Evolutionary conservation across 768 basidiomycete genomes (phyloP).

Genomic region (Lyophyllum atratum): DNA sequence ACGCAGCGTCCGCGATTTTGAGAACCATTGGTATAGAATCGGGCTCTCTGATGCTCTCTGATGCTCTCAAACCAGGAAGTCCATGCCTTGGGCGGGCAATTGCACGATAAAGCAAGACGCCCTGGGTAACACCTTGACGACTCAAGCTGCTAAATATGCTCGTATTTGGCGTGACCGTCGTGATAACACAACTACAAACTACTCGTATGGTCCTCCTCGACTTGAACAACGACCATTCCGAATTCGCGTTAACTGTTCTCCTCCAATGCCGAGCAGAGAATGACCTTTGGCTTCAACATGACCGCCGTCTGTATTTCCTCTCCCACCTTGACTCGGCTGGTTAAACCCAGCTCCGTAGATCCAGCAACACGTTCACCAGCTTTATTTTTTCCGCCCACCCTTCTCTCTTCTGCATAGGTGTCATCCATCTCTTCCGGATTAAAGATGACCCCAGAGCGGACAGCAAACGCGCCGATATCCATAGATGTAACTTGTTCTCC

Average conservation of each 20-base stretch:
- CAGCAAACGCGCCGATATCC: constrained; percentile 3
- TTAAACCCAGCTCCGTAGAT: constrained; percentile 21
- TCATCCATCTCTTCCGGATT: constrained; percentile 15
- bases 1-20: constrained; percentile 41
- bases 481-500: constrained; percentile 15
- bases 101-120: too few relatives aligned
- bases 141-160: background rate
- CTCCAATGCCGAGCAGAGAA: constrained; percentile 15
- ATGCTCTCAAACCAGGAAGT: background rate
- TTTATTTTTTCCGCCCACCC: background rate
- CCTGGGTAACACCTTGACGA: too few relatives aligned
- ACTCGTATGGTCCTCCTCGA: too few relatives aligned
- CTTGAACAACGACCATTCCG: too few relatives aligned
- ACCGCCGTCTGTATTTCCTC: constrained; percentile 2
- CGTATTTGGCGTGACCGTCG: background rate
- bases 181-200: background rate
- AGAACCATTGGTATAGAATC: constrained; percentile 48
- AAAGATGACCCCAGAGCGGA: constrained; percentile 2
- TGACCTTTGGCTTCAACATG: constrained; percentile 23
- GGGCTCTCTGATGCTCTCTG: too few relatives aligned
- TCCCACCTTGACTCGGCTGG: background rate
- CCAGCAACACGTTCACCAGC: constrained; percentile 13
- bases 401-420: constrained; percentile 13
- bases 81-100: background rate
- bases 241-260: background rate